A percentile compares a stretch with the other conserved stretches of the same genome.
phyloP scores from a whole-genome alignment of 495 filamentous ascomycete species.

The Terfezia claveryi region DNA sequence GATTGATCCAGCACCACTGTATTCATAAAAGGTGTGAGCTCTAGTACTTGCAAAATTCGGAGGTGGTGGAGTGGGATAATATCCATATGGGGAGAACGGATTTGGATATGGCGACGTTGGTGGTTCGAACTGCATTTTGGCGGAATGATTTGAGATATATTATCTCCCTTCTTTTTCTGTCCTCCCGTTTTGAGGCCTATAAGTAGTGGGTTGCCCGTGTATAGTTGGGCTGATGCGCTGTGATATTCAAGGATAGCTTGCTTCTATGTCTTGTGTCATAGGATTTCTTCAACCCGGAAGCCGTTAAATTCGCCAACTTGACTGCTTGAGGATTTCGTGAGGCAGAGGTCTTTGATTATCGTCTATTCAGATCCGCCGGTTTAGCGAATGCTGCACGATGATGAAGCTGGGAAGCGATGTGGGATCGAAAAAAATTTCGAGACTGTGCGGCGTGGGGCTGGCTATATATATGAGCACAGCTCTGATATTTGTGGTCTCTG shows the following conservation, averaged over 20 bases:
- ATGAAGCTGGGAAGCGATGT: neutral
- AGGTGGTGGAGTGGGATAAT: neutral
- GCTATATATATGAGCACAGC: neutral
- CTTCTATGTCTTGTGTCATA: too few species aligned
- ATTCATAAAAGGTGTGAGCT: neutral
- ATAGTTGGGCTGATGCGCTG: too few species aligned
- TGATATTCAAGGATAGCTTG: too few species aligned
- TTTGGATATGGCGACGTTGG: neutral
- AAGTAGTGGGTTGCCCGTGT: too few species aligned
- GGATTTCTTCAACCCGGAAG: neutral
- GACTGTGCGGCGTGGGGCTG: neutral
- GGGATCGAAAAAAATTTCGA: neutral
- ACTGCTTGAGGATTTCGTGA: neutral
- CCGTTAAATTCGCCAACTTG: neutral
- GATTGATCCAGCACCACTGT: slow-evolving; percentile 1
- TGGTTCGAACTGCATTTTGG: slow-evolving; percentile 1
- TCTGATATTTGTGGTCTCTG: too few species aligned
- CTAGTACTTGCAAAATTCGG: neutral
- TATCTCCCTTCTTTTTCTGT: too few species aligned
- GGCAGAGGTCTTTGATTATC: too few species aligned
- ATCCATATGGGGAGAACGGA: neutral
- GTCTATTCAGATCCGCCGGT: too few species aligned
- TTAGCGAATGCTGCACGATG: too few species aligned
- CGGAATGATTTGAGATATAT: neutral
- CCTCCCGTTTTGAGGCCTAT: too few species aligned